phyloP scores from a whole-genome alignment of 2,329 filamentous ascomycete species.

The Stagonosporopsis rhizophila region DNA sequence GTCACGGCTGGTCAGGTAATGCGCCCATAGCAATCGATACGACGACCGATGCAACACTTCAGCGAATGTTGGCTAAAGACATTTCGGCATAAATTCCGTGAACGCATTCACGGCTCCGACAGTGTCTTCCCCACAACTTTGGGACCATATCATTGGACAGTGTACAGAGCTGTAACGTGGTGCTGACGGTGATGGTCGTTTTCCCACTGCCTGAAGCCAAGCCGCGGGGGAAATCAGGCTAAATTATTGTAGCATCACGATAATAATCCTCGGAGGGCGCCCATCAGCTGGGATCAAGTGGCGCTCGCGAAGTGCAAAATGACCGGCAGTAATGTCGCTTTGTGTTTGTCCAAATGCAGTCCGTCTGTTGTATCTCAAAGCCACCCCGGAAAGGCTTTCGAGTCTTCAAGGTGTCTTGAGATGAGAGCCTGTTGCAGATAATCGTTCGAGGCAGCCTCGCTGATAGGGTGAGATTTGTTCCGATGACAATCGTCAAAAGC shows the following conservation, averaged over 20 bases:
- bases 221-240: slow-evolving; percentile 15
- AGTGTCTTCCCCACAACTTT: not conserved
- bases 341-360: not conserved
- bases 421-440: not conserved
- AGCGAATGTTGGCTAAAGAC: slow-evolving; percentile 1
- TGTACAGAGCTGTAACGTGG: not conserved
- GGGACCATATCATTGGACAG: not conserved
- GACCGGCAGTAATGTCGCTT: not conserved
- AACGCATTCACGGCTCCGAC: not conserved
- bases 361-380: not conserved
- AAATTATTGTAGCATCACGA: slow-evolving; percentile 4
- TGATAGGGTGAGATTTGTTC: not conserved
- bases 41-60: not conserved
- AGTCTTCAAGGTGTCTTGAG: not conserved
- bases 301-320: not conserved
- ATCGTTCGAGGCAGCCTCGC: not conserved
- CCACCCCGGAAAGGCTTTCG: not conserved
- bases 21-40: not conserved
- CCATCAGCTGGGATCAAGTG: not conserved
- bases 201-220: slow-evolving; percentile 17
- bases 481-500: not conserved
- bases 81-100: slow-evolving; percentile 3
- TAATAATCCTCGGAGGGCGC: not conserved
- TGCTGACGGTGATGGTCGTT: slow-evolving; percentile 11
- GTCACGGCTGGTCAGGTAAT: not conserved